Conservation (phyloP, 495 filamentous ascomycete species). For the Penicillium angulare region DNA sequence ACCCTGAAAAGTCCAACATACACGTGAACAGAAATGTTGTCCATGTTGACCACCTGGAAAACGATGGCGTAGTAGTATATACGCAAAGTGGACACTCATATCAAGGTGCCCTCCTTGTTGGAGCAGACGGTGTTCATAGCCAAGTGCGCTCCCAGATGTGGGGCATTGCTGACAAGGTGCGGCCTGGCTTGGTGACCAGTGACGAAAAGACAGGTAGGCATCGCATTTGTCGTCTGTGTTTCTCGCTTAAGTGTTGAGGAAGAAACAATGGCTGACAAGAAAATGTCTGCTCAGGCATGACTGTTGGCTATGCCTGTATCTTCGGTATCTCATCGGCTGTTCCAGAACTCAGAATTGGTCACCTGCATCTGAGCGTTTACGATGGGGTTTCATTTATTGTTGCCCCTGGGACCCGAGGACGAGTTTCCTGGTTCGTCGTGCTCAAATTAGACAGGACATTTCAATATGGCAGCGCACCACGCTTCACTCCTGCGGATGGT, state of each 20-base stretch:
- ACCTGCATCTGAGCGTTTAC: neutral
- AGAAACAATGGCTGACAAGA: neutral
- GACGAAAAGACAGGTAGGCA: neutral
- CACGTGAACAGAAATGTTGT: neutral
- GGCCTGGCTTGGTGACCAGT: neutral
- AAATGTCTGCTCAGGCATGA: constrained; percentile 3
- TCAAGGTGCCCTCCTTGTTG: constrained; percentile 2
- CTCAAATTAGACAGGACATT: neutral
- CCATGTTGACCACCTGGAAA: neutral
- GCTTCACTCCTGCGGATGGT: neutral
- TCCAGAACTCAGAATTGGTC: neutral
- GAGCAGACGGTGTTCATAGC: constrained; percentile 29
- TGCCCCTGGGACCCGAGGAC: neutral
- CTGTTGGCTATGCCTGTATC: constrained; percentile 14
- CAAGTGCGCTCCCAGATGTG: constrained; percentile 10
- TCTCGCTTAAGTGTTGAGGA: too few relatives aligned
- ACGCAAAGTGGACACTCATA: constrained; percentile 29
- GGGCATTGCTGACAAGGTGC: neutral
- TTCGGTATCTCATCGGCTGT: constrained; percentile 16
- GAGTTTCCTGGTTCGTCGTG: neutral
- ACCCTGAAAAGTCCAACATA: neutral
- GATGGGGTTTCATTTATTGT: neutral
- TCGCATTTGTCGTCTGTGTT: too few relatives aligned
- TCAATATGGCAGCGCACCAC: neutral
- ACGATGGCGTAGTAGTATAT: neutral